These are phyloP conservation scores for Sclerotinia sclerotiorum DNA, from an alignment of 2,329 filamentous ascomycete genomes.

Conservation along the genomic window DNA sequence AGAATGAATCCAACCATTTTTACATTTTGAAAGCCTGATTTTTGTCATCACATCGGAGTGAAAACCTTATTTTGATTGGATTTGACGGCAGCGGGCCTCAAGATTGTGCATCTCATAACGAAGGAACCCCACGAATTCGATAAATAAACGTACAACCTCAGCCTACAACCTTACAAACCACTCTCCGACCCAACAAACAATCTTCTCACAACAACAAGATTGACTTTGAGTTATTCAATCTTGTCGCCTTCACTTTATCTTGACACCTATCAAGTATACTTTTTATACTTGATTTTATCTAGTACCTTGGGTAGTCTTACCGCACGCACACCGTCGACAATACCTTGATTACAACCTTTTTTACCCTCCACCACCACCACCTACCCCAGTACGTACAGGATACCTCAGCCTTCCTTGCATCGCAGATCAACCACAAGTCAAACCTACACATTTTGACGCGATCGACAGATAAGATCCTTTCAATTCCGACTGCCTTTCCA, in stretches of 20 bases:
- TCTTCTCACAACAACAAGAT: not conserved
- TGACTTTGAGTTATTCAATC: constrained; percentile 7
- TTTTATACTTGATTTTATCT: constrained; percentile 10
- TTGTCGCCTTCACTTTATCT: constrained; percentile 12
- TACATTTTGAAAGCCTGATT: constrained; percentile 3
- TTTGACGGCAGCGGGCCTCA: not conserved
- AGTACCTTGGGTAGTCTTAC: not conserved
- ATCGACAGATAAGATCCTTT: constrained; percentile 27
- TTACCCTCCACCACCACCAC: constrained; percentile 6
- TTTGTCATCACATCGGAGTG: constrained; percentile 7
- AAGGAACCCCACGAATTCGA: constrained; percentile 20
- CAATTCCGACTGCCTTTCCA: constrained; percentile 17
- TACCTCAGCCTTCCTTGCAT: constrained; percentile 34
- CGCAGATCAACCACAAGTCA: constrained; percentile 22
- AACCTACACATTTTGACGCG: constrained; percentile 32
- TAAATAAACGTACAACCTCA: constrained; percentile 21
- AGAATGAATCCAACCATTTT: not conserved
- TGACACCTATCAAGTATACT: not conserved
- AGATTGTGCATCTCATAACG: constrained; percentile 14
- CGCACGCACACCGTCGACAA: constrained; percentile 22
- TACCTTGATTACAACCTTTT: constrained; percentile 21
- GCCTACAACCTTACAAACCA: constrained; percentile 5
- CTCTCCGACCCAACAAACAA: constrained; percentile 4
- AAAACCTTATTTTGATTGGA: constrained; percentile 6
- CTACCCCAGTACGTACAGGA: constrained; percentile 32